phyloP scores from a whole-genome alignment of 2,329 filamentous ascomycete species.

The Ceratocystiopsis minuta region DNA sequence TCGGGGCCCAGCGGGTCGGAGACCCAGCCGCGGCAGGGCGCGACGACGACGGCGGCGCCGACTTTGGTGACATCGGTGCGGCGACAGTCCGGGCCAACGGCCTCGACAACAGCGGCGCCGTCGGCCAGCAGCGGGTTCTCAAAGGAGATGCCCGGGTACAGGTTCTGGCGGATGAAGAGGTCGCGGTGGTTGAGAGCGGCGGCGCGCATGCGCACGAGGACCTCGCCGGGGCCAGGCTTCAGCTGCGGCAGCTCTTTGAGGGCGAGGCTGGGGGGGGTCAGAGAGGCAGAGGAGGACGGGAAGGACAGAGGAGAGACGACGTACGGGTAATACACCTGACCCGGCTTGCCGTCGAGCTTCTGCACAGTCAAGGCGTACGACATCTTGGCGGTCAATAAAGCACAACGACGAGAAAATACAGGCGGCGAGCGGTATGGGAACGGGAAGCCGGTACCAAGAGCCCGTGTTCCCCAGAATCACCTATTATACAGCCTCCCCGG shows the following conservation, averaged over 20 bases:
- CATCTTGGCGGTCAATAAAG: slow-evolving; percentile 18
- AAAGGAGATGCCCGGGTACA: slow-evolving; percentile 77
- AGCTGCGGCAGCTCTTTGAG: slow-evolving; percentile 45
- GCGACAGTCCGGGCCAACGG: slow-evolving; percentile 31
- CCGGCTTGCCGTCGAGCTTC: slow-evolving; percentile 56
- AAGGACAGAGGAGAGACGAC: slow-evolving; percentile 9
- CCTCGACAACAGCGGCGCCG: slow-evolving; percentile 57
- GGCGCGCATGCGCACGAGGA: slow-evolving; percentile 59
- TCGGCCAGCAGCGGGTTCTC: slow-evolving; percentile 64
- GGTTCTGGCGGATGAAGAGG: slow-evolving; percentile 79
- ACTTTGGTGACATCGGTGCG: slow-evolving; percentile 25
- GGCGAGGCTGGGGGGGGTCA: slow-evolving; percentile 26
- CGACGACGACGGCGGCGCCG: slow-evolving; percentile 57
- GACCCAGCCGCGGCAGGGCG: slow-evolving; percentile 64
- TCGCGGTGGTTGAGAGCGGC: slow-evolving; percentile 89
- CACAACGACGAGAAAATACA: neutral
- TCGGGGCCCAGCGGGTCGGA: slow-evolving; percentile 58
- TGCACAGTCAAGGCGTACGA: slow-evolving; percentile 42
- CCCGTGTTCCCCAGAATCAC: no score
- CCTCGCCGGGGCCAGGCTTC: slow-evolving; percentile 43
- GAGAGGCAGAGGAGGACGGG: neutral
- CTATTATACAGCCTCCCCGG: no score
- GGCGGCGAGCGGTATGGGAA: no score
- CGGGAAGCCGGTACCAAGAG: no score
- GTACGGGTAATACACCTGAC: slow-evolving; percentile 71